Evolutionary conservation across 148 eudicot genomes (phyloP).

Genomic region (Cornus florida): DNA sequence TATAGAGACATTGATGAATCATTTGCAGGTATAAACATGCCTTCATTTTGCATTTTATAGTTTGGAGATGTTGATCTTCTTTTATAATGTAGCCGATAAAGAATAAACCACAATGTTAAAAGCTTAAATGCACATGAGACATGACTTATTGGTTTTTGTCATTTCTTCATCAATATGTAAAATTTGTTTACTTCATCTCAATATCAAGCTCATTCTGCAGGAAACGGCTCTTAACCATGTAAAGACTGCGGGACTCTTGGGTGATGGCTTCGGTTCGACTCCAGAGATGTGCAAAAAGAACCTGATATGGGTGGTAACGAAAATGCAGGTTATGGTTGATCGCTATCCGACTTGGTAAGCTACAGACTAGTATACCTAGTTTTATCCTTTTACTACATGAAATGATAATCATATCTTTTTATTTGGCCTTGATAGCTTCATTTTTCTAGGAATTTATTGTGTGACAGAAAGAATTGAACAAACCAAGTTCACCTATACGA

Average conservation of each 20-base stretch:
- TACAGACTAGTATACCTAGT: neutral
- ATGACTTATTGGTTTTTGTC: neutral
- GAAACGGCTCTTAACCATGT: slow-evolving; percentile 98
- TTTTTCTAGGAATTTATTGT: neutral
- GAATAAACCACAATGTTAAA: neutral
- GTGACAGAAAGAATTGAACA: neutral
- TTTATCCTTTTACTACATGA: neutral
- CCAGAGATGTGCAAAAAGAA: slow-evolving; percentile 92
- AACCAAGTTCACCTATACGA: too few relatives aligned
- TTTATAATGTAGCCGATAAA: neutral
- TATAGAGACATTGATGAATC: slow-evolving; percentile 97
- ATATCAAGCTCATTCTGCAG: slow-evolving; percentile 38
- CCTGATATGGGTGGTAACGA: slow-evolving; percentile 89
- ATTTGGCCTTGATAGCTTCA: neutral
- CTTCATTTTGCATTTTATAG: neutral
- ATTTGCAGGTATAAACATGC: slow-evolving; percentile 70
- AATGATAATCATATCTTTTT: neutral
- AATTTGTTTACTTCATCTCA: neutral
- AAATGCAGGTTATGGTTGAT: slow-evolving; percentile 89
- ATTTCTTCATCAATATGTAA: neutral
- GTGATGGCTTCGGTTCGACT: slow-evolving; percentile 97
- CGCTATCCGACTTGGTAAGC: slow-evolving; percentile 95
- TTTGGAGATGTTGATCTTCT: neutral
- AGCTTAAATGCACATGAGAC: neutral
- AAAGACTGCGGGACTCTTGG: slow-evolving; percentile 72